Base-by-base conservation (phyloP, 306 rosid species). In the Oxytropis ochrocephala region DNA sequence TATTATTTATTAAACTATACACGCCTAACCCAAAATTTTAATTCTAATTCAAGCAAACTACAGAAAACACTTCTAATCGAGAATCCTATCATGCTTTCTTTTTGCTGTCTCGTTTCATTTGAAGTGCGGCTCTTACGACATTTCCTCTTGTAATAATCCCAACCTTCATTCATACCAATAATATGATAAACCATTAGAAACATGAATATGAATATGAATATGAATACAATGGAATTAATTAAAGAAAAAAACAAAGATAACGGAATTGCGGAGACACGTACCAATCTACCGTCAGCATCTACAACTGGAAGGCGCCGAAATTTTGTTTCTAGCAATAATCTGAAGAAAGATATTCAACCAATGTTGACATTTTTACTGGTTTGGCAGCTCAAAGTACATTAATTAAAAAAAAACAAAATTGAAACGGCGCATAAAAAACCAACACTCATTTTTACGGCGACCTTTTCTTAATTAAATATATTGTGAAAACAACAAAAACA, bases 241-340 rank as follows among this genome's bases (percentile, higher is more conserved):
- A 2, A 12, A 67, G 12, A 43, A 21, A 54, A 4, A 55, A 30
- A n/a, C 2, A 58, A 4, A n/a, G n/a, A 78, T 0, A 27, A 52
- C 14, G 21, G 38, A 69, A 33, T 33, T 17, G 39, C 32, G 16
- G 68, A 68, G 43, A 12, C 38, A 12, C 84, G 46, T 85, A 95
- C 97, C 96, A 95, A 95, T 77, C 85, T 95, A 19, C 99, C 97
- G 24, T 83, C 90, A 0, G 86, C 86, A 60, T 95, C 97, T 27
- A 95, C 97, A 49, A 95, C 97, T 0, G 99, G 97, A 79, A 95
- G 99, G 24, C 99, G 87, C 14, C 99, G 89, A 64, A 87, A 91
- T 77, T 91, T 95, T 12, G 97, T 89, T 79, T 89, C 89, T 5
- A 92, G 92, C 82, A 92, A 78, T 70, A 92, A 61, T 82, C 97